Conservation (phyloP, 345 rosid species). For the Citrus unshiu region DNA sequence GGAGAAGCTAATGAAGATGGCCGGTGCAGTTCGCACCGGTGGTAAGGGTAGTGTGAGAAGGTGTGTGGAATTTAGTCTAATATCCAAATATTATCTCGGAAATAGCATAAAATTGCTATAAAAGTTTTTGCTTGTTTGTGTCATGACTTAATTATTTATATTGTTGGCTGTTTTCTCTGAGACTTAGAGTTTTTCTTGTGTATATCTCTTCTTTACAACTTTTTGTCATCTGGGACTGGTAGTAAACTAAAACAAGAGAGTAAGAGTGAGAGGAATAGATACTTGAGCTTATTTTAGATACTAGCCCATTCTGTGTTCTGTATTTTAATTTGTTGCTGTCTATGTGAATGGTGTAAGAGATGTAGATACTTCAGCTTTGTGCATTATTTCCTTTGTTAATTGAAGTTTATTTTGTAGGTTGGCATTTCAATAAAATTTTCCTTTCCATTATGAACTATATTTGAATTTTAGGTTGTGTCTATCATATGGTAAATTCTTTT, state of each 20-base stretch:
- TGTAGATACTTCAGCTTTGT: neutral
- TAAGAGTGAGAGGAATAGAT: too few relatives aligned
- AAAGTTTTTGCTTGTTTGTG: neutral
- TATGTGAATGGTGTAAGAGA: neutral
- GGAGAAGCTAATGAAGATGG: constrained; percentile 94
- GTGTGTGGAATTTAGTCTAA: constrained; percentile 32
- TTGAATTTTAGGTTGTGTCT: neutral
- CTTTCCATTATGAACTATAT: neutral
- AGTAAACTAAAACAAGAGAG: neutral
- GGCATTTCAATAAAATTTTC: neutral
- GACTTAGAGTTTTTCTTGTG: neutral
- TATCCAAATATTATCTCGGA: neutral
- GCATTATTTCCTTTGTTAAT: neutral
- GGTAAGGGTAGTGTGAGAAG: constrained; percentile 96
- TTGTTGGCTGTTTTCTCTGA: neutral
- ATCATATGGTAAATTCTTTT: neutral
- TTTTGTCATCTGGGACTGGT: neutral
- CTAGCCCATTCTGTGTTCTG: too few relatives aligned
- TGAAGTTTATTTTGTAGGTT: neutral
- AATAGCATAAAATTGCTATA: neutral
- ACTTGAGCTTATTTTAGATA: too few relatives aligned
- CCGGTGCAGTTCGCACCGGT: constrained; percentile 93
- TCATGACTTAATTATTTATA: neutral
- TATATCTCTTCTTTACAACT: neutral
- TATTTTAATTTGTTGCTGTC: neutral